Evolutionary conservation across 192 early-diverging fungal species (phyloP).

Genomic region (Oehlia diaphana): DNA sequence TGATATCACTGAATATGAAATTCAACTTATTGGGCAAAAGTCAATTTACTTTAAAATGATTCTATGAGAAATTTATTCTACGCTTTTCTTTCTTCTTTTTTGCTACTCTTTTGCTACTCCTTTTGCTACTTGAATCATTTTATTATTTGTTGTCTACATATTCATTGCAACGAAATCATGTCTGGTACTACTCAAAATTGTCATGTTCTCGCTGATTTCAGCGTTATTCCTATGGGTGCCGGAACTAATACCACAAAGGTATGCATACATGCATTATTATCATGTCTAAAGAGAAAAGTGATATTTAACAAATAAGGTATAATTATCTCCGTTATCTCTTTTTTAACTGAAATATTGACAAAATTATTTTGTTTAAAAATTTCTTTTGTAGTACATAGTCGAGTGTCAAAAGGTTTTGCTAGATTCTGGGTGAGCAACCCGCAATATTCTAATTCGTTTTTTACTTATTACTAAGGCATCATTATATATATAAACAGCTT

Average conservation of each 20-base stretch:
- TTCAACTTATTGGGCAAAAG: no score
- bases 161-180: not conserved
- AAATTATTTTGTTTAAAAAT: no score
- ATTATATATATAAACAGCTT: not conserved
- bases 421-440: not conserved
- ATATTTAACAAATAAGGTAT: no score
- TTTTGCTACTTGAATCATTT: not conserved
- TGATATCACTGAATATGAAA: no score
- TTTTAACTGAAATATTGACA: no score
- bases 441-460: not conserved
- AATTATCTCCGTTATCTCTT: no score
- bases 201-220: slow-evolving; percentile 14
- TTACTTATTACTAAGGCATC: not conserved
- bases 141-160: not conserved
- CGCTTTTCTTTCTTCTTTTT: not conserved
- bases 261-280: not conserved
- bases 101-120: not conserved
- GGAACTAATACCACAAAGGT: not conserved
- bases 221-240: not conserved
- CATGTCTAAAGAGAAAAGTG: no score
- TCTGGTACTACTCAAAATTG: not conserved
- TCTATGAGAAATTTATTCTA: not conserved
- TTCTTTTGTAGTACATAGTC: no score
- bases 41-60: no score
- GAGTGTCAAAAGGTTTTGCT: no score